Evolutionary conservation across 805 yeast species (phyloP), one percentile per base, ranked within the genome.

Genomic region (Metschnikowia kofuensis): DNA sequence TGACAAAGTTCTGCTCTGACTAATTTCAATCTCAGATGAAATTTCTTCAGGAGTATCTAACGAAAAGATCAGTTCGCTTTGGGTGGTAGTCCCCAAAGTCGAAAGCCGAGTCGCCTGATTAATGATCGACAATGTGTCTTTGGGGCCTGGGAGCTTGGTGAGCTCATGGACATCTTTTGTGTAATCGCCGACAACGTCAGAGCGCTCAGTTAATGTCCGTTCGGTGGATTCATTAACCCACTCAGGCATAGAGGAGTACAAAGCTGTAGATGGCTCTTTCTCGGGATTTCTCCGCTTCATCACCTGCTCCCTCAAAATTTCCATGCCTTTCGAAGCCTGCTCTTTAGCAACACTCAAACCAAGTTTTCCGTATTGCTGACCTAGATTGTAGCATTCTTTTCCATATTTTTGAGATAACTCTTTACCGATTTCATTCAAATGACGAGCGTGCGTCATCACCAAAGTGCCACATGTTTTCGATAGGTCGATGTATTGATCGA

Each of bases 261-360:
- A 9, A 9, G 38, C 28, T 30, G 32, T 6, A 28, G 29, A 16
- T 10, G 10, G 26, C 34, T 62, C 43, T 53, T 56, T 52, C 59
- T 56, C 9, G 59, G 59, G 45, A 63, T 65, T 42, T 60, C 60
- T 26, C 56, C 54, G 41, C 55, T 59, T 59, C 8, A 51, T 55
- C 13, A 68, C 40, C 41, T 66, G 69, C 13, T 64, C 67, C 51
- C 64, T 67, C n/a, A 67, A 42, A 28, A 62, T 48, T 1, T 61
- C 64, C 35, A 55, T 55, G n/a, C 58, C 59, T 28, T 45, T 45
- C 34, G 42, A 12, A 1, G 52, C 44, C 28, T 55, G 50, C 15
- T 51, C 59, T 34, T 45, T 48, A 2, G 59, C 59, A 10, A 53
- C 10, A 2, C 52, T 51, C 40, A 14, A 45, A 11, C 67, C 65